Base-by-base conservation (phyloP, 495 filamentous ascomycete species). In the Mytilinidion resinicola region DNA sequence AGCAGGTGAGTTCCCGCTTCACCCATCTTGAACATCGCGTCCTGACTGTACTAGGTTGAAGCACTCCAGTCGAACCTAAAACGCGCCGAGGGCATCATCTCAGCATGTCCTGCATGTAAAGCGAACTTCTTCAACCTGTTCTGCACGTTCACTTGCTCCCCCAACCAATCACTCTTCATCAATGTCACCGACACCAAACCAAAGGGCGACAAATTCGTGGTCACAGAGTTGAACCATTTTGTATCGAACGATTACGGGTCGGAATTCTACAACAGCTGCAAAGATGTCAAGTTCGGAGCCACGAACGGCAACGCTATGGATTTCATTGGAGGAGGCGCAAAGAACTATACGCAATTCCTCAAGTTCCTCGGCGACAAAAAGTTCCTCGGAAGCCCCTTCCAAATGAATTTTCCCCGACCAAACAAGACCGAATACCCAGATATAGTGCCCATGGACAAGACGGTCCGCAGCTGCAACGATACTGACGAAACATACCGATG, bases 121-220 rank as follows among this genome's bases (percentile, higher is more conserved):
- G 85, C 86, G 53, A 98, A 98, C 75, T 98, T 98, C 73, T 96
- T 87, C 79, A 91, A 97, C 76, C 81, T 95, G 44, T 98, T 98
- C 67, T 98, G 93, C 75, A 90, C 89, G 4, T 96, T 98, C 62
- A 96, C 91, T 17, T 98, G 93, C 76, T 97, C 95, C 9, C 91
- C 95, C 9, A 86, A 97, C 67, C 93, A 98, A 71, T 95, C 89
- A 4, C 78, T 96, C 1, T 98, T 98, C 66, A 76, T 97, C 67
- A 98, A 98, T 68, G 86, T 98, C 42, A 96, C 93, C 7, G 73
- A 85, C 51, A 88, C 87, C 0, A 73, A 79, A 59, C 78, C 81
- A 44, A 84, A 78, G 37, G 81, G 81, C 4, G 78, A 78, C 47
- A 95, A 95, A 69, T 73, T 72, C 35, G 73, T 90, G 20, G 91